Evolutionary conservation across 2,329 filamentous ascomycete genomes (phyloP).

Genomic region (Bertia moriformis): DNA sequence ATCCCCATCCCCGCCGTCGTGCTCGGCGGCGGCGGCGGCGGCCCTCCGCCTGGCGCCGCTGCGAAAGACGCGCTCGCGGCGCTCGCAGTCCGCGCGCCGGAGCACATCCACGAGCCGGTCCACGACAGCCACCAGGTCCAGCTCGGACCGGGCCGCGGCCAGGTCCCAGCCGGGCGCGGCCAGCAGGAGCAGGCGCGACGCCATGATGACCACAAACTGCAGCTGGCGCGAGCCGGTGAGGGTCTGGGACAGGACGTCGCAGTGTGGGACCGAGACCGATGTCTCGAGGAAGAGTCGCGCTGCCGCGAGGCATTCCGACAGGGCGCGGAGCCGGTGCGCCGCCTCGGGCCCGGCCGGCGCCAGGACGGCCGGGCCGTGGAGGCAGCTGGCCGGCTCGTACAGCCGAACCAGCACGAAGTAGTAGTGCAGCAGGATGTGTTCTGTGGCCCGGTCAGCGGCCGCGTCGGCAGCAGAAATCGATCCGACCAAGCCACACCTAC

Average conservation of each 20-base stretch:
- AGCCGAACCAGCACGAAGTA: conserved; percentile 20
- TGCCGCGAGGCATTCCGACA: conserved; percentile 19
- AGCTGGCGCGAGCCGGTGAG: conserved; percentile 11
- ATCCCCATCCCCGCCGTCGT: conserved; percentile 9
- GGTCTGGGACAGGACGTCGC: conserved; percentile 9
- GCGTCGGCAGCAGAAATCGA: conserved; percentile 1
- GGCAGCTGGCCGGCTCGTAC: conserved; percentile 21
- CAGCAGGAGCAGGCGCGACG: conserved; percentile 12
- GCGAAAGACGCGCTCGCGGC: conserved; percentile 4
- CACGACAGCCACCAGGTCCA: conserved; percentile 9
- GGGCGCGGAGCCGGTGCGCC: conserved; percentile 14
- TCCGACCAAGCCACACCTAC: too few species aligned
- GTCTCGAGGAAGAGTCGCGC: conserved; percentile 16
- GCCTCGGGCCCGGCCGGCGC: conserved; percentile 10
- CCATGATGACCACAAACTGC: conserved; percentile 11
- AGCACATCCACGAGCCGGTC: conserved; percentile 6
- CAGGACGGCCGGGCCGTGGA: conserved; percentile 8
- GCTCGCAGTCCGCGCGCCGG: background rate
- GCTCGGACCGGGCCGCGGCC: conserved; percentile 6
- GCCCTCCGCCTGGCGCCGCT: conserved; percentile 2
- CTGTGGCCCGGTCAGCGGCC: conserved; percentile 5
- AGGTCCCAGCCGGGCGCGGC: conserved; percentile 13
- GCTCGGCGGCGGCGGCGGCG: conserved; percentile 4
- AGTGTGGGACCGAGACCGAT: conserved; percentile 12
- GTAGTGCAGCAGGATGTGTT: conserved; percentile 14